Percentiles rank a stretch among this genome's conserved stretches.
phyloP scores from a whole-genome alignment of 202 grass and related monocot genomes.

The Zizania palustris region DNA sequence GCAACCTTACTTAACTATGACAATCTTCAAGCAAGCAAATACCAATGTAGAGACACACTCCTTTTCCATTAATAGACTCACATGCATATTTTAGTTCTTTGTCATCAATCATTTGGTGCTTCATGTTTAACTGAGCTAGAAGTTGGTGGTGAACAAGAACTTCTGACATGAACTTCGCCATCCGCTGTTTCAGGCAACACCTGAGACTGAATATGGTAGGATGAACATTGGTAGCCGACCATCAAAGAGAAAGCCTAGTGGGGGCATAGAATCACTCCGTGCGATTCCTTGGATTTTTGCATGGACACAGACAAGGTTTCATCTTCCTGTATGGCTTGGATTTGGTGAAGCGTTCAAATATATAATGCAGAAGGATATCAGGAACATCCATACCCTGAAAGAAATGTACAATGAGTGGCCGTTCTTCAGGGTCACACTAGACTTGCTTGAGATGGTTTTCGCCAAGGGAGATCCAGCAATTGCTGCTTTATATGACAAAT shows the following conservation, averaged over 20 bases:
- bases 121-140: constrained; percentile 30
- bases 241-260: constrained; percentile 94
- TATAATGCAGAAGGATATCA: constrained; percentile 74
- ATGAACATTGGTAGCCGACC: constrained; percentile 99
- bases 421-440: constrained; percentile 97
- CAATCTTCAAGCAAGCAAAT: background rate
- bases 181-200: constrained; percentile 75
- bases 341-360: constrained; percentile 86
- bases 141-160: constrained; percentile 3
- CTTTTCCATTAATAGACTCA: background rate
- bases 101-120: constrained; percentile 1
- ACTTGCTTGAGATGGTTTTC: constrained; percentile 99
- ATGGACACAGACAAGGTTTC: constrained; percentile 98
- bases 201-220: constrained; percentile 95
- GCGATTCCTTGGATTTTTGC: constrained; percentile 99
- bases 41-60: background rate
- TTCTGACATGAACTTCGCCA: constrained; percentile 25
- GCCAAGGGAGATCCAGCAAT: constrained; percentile 98
- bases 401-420: constrained; percentile 99
- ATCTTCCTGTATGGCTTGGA: constrained; percentile 98
- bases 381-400: constrained; percentile 73
- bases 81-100: constrained; percentile 30
- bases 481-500: constrained; percentile 87
- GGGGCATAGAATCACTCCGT: constrained; percentile 93
- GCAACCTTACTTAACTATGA: constrained; percentile 11